phyloP scores from a whole-genome alignment of 2,329 filamentous ascomycete species.

The Cercospora sesami region DNA sequence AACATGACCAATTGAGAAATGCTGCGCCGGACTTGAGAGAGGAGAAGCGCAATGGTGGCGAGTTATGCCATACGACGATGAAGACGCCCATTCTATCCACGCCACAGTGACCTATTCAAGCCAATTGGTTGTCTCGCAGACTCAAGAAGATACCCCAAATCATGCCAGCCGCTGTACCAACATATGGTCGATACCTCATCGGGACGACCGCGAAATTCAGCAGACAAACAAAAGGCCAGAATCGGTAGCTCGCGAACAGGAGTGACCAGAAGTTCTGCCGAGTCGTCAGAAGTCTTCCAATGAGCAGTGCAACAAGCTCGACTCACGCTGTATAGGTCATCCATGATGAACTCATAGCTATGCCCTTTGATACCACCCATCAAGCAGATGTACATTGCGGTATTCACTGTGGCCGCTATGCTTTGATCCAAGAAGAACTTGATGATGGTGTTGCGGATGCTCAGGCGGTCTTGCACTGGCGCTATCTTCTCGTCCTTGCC shows the following conservation, averaged over 20 bases:
- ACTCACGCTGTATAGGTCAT: background rate
- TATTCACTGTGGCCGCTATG: conserved; percentile 1
- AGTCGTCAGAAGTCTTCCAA: no score
- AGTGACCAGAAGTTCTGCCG: conserved; percentile 2
- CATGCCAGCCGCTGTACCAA: conserved; percentile 1
- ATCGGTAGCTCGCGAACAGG: background rate
- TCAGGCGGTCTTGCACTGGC: background rate
- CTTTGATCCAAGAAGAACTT: conserved; percentile 5
- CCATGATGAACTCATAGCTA: background rate
- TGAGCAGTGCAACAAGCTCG: no score
- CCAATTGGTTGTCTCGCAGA: background rate
- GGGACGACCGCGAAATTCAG: conserved; percentile 2
- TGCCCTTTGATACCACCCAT: background rate
- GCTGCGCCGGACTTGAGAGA: background rate
- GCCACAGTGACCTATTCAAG: background rate
- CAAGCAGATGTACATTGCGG: conserved; percentile 5
- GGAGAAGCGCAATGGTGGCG: background rate
- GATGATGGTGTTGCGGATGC: conserved; percentile 1
- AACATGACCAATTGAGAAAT: background rate
- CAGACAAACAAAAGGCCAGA: conserved; percentile 7
- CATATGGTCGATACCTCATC: background rate
- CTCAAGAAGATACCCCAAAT: conserved; percentile 3
- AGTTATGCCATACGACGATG: background rate
- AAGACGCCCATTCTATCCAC: background rate
- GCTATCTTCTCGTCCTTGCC: background rate